Evolutionary conservation across 768 basidiomycete genomes (phyloP).

Genomic region (Albatrellus ellisii): DNA sequence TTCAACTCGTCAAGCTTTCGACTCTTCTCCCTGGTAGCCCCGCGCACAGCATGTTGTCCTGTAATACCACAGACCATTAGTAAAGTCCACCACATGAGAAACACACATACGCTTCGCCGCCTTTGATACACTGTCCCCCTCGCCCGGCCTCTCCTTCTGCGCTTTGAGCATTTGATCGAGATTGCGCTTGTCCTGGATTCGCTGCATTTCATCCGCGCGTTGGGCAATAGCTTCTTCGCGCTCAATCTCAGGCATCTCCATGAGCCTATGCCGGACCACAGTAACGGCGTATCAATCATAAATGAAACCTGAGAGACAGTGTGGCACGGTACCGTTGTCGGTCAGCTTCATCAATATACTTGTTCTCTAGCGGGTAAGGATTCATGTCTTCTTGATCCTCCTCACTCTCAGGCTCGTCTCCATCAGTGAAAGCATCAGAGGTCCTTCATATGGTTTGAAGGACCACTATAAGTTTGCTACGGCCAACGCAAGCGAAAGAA

Average conservation of each 20-base stretch:
- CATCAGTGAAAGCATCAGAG: constrained; percentile 36
- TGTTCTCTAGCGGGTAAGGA: constrained; percentile 84
- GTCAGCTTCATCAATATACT: constrained; percentile 79
- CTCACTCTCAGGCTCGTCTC: constrained; percentile 47
- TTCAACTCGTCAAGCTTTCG: constrained; percentile 76
- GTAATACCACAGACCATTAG: neutral
- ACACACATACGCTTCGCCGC: constrained; percentile 60
- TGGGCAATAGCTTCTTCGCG: constrained; percentile 77
- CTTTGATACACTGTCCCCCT: constrained; percentile 50
- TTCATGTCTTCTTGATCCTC: constrained; percentile 40
- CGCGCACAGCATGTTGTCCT: constrained; percentile 68
- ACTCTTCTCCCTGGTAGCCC: constrained; percentile 70
- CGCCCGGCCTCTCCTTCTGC: constrained; percentile 31
- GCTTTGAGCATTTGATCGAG: constrained; percentile 64
- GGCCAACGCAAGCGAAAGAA: constrained; percentile 3
- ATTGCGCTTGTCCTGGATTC: constrained; percentile 53
- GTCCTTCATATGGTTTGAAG: constrained; percentile 2
- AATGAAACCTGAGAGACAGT: constrained; percentile 13
- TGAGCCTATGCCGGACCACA: constrained; percentile 35
- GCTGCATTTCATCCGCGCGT: constrained; percentile 72
- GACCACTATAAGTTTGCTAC: neutral
- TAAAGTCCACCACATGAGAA: neutral
- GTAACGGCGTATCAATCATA: constrained; percentile 6
- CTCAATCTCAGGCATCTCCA: constrained; percentile 75
- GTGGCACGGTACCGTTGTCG: constrained; percentile 45